A percentile compares a stretch with the other conserved stretches of the same genome.
These are phyloP conservation scores for Pleomassaria siparia DNA, from an alignment of 2,329 filamentous ascomycete genomes.

Conservation along the genomic window DNA sequence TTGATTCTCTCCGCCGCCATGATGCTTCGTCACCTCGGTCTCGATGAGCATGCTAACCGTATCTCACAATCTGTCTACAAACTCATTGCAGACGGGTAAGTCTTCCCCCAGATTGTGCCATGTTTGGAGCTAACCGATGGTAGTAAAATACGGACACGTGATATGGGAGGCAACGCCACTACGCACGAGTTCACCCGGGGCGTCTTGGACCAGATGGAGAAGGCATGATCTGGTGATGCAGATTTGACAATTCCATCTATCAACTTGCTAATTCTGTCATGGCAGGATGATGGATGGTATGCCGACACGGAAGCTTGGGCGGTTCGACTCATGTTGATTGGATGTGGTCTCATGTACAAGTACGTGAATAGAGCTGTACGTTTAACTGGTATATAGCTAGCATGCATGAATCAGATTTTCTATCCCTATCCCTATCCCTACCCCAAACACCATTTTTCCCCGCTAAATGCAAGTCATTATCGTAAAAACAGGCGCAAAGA, in stretches of 20 bases:
- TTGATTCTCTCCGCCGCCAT: conserved; percentile 94
- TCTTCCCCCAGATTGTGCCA: conserved; percentile 21
- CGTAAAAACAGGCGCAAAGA: background rate
- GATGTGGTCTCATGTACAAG: conserved; percentile 34
- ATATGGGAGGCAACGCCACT: conserved; percentile 89
- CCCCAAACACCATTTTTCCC: conserved; percentile 32
- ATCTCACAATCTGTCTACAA: conserved; percentile 86
- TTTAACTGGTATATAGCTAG: conserved; percentile 46
- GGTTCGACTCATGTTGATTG: conserved; percentile 18
- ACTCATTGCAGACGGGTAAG: conserved; percentile 87
- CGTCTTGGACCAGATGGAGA: conserved; percentile 94
- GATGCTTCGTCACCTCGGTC: conserved; percentile 94
- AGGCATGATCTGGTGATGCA: conserved; percentile 20
- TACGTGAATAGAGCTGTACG: conserved; percentile 45
- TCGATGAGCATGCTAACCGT: conserved; percentile 97
- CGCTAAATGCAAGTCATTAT: conserved; percentile 22
- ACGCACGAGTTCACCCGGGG: conserved; percentile 95
- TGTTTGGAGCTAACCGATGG: conserved; percentile 30
- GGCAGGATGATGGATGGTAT: background rate
- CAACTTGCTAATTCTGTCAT: background rate
- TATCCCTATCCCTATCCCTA: conserved; percentile 7
- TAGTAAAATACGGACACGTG: conserved; percentile 84
- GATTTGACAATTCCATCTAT: too few relatives aligned
- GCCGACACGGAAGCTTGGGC: background rate
- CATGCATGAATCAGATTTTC: conserved; percentile 38